Percentiles rank a stretch among this genome's conserved stretches.
Evolutionary conservation across 345 rosid genomes (phyloP).

Genomic region (Salix suchowensis): DNA sequence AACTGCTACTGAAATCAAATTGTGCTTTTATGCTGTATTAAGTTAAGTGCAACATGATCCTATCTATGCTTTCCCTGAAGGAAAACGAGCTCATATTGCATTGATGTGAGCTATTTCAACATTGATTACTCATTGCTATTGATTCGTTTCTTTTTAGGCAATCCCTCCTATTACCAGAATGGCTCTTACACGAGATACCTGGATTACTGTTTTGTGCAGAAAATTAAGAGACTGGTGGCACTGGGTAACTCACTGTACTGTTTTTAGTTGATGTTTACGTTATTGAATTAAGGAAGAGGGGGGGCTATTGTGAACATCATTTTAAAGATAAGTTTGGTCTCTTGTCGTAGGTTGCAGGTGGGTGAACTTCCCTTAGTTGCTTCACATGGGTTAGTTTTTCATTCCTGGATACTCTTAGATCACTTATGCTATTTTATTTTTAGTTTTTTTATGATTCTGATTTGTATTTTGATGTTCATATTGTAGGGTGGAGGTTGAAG

Average conservation of each 20-base stretch:
- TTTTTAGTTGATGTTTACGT: conserved; percentile 12
- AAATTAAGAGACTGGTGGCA: conserved; percentile 99
- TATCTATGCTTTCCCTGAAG: background rate
- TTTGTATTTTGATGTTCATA: conserved; percentile 15
- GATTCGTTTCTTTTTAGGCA: conserved; percentile 43
- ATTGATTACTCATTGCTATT: conserved; percentile 3
- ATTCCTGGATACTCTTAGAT: conserved; percentile 10
- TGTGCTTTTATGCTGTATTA: background rate
- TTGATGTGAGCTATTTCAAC: background rate
- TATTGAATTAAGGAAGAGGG: background rate
- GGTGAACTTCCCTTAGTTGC: conserved; percentile 95
- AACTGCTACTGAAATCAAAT: background rate
- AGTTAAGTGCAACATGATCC: background rate
- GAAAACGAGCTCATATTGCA: background rate
- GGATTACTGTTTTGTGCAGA: conserved; percentile 97
- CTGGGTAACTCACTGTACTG: conserved; percentile 61
- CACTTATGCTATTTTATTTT: background rate
- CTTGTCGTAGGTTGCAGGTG: conserved; percentile 80
- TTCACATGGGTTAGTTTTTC: conserved; percentile 81
- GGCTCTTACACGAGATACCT: conserved; percentile 97
- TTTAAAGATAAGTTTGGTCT: conserved; percentile 28
- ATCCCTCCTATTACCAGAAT: conserved; percentile 88
- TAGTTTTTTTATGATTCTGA: conserved; percentile 21
- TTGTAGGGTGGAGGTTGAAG: conserved; percentile 72
- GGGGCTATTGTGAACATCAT: background rate